Percentiles rank a stretch among this genome's conserved stretches.
Conservation (phyloP, 192 early-diverging fungal genomes). For the Backusella australiensis region DNA sequence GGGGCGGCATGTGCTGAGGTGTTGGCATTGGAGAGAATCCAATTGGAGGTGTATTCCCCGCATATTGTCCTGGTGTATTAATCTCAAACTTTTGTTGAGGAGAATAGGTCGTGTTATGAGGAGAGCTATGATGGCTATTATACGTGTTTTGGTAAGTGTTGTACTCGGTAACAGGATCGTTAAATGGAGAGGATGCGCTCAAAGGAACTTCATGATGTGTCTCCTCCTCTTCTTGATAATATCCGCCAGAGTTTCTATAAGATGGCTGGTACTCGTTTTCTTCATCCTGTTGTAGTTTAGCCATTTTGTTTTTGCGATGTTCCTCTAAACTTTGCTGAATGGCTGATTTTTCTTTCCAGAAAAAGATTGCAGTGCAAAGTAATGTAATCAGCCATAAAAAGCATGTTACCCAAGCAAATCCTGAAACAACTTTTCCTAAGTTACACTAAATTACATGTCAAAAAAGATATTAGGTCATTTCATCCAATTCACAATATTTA, state of each 20-base stretch:
- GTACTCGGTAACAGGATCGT: slow-evolving; percentile 1
- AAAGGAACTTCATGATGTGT: not conserved
- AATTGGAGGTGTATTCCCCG: not conserved
- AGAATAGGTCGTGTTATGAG: not conserved
- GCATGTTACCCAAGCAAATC: slow-evolving; percentile 30
- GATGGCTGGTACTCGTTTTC: not conserved
- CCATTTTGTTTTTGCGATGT: slow-evolving; percentile 9
- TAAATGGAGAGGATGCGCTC: not conserved
- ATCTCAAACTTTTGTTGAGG: not conserved
- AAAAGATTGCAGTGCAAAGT: slow-evolving; percentile 8
- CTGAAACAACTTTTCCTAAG: slow-evolving; percentile 15
- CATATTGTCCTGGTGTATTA: slow-evolving; percentile 11
- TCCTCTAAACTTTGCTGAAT: slow-evolving; percentile 32
- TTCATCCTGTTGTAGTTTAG: slow-evolving; percentile 5
- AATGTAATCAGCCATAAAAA: slow-evolving; percentile 26
- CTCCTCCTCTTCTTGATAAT: not conserved
- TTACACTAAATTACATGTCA: slow-evolving; percentile 25
- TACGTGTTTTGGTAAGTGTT: slow-evolving; percentile 1
- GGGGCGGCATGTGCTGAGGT: slow-evolving; percentile 33
- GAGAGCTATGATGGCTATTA: slow-evolving; percentile 5
- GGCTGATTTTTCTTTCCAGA: slow-evolving; percentile 30
- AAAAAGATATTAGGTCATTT: not conserved
- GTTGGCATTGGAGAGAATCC: slow-evolving; percentile 15
- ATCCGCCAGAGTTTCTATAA: not conserved
- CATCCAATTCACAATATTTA: too few species aligned